Evolutionary conservation across 768 basidiomycete species (phyloP), one percentile per base, ranked within the genome.

Genomic region (Fibroporia radiculosa): DNA sequence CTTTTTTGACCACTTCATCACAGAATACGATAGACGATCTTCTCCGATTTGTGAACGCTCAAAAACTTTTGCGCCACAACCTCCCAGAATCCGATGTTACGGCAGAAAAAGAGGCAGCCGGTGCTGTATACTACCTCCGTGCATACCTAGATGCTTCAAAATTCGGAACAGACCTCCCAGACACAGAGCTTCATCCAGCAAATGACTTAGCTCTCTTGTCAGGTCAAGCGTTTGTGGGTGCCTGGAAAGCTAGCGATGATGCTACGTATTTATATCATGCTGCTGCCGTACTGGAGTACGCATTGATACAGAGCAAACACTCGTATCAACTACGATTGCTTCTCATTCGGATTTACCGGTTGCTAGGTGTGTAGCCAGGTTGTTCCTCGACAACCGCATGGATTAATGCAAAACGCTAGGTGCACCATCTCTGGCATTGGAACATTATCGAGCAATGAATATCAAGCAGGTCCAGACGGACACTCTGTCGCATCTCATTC

Each of bases 401-500:
- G 18, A 54, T 35, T n/a, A 22, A 23, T 39, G 25, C 22, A 3
- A 18, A 33, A 3, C 19, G 16, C 11, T 52, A 91, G 90, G 86
- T 46, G 83, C 85, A 13, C 72, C 89, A 0, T 74, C 78, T 3
- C 63, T 78, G 32, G 82, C 87, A 3, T 52, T 91, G 50, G 82
- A 88, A 43, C 89, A 93, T 56, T 93, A 90, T 59, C 78, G 80
- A 23, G 66, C 69, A 19, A 71, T 93, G 68, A 78, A 81, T 48
- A 69, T 88, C 49, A 92, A 92, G 60, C 84, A 89, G 55, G 75
- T 93, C 19, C 91, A 95, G 59, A 76, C 84, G 46, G 93, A 96
- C 56, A 95, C 93, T 1, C 69, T 96, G 6, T 89, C 88, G 1
- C 88, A 95, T 58, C 75, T 89, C 44, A 63, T 92, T 41, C 73